Evolutionary conservation across 2,329 filamentous ascomycete species (phyloP).

Genomic region (Parastagonospora nodorum): DNA sequence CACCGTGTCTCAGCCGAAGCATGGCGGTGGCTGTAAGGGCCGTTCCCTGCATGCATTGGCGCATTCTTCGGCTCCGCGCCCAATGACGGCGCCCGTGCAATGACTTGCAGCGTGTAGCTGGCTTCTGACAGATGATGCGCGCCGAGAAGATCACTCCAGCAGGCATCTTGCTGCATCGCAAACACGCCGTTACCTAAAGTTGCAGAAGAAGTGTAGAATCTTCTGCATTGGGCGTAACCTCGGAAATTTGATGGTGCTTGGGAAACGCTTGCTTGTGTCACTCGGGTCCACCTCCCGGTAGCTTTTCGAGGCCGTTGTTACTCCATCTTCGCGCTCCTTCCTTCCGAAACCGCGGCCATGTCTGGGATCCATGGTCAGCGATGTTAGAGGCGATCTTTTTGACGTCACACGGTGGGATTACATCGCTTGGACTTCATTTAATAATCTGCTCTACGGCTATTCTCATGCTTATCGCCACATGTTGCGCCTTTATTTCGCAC

Average conservation of each 20-base stretch:
- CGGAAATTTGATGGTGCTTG: slow-evolving; percentile 37
- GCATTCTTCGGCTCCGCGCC: slow-evolving; percentile 14
- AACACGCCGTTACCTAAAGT: slow-evolving; percentile 2
- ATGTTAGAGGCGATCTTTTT: slow-evolving; percentile 8
- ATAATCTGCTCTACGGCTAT: slow-evolving; percentile 10
- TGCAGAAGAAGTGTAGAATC: neutral
- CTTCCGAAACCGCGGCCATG: slow-evolving; percentile 8
- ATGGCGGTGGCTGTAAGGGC: slow-evolving; percentile 16
- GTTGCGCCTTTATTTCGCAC: neutral
- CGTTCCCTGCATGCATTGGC: slow-evolving; percentile 20
- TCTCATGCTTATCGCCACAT: neutral
- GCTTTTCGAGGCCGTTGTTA: slow-evolving; percentile 7
- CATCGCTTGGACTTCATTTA: slow-evolving; percentile 10
- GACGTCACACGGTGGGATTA: slow-evolving; percentile 23
- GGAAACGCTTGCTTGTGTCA: slow-evolving; percentile 26
- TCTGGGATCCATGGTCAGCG: slow-evolving; percentile 12
- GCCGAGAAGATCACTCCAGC: neutral
- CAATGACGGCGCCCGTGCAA: slow-evolving; percentile 9
- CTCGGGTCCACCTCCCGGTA: slow-evolving; percentile 18
- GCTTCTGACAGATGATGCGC: neutral
- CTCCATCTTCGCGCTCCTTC: slow-evolving; percentile 11
- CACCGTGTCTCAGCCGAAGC: slow-evolving; percentile 20
- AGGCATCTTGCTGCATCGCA: neutral
- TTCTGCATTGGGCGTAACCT: slow-evolving; percentile 2
- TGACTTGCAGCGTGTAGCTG: slow-evolving; percentile 8